phyloP scores from a whole-genome alignment of 805 yeast genomes.

The Candida insectorum region DNA sequence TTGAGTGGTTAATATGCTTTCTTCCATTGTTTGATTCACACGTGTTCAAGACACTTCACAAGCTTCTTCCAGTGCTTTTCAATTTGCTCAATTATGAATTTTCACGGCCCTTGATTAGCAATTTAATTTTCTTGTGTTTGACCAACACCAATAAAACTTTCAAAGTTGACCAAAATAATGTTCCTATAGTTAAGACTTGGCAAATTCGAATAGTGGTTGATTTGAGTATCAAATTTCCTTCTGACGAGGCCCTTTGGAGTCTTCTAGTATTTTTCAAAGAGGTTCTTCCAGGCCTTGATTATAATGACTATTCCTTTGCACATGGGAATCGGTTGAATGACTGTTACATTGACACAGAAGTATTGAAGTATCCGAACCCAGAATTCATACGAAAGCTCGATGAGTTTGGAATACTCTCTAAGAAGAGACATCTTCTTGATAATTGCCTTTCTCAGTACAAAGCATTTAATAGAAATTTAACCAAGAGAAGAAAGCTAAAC shows the following conservation, averaged over 20 bases:
- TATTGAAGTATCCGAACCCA: not conserved
- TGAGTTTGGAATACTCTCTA: too few species aligned
- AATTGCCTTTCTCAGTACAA: constrained; percentile 14
- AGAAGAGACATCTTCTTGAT: constrained; percentile 2
- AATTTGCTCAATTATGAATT: constrained; percentile 21
- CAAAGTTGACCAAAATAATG: constrained; percentile 7
- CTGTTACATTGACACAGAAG: not conserved
- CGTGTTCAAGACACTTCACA: constrained; percentile 9
- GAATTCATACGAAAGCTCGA: not conserved
- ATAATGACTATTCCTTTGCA: constrained; percentile 1
- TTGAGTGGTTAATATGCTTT: constrained; percentile 21
- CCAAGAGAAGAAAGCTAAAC: constrained; percentile 13
- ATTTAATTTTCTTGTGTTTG: constrained; percentile 17
- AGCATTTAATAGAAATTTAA: constrained; percentile 11
- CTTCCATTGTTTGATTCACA: constrained; percentile 15
- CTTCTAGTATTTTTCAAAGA: constrained; percentile 20
- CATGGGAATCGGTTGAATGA: constrained; percentile 3
- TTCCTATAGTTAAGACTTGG: constrained; percentile 21
- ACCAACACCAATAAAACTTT: constrained; percentile 12
- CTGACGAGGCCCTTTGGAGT: constrained; percentile 23
- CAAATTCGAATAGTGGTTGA: constrained; percentile 27
- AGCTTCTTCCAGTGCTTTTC: constrained; percentile 16
- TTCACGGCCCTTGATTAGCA: constrained; percentile 19
- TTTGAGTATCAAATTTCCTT: constrained; percentile 26
- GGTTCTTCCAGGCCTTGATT: constrained; percentile 18